Percentiles rank a stretch among this genome's conserved stretches.
Conservation (phyloP, 192 early-diverging fungal genomes). For the Backusella parvicylindrica region DNA sequence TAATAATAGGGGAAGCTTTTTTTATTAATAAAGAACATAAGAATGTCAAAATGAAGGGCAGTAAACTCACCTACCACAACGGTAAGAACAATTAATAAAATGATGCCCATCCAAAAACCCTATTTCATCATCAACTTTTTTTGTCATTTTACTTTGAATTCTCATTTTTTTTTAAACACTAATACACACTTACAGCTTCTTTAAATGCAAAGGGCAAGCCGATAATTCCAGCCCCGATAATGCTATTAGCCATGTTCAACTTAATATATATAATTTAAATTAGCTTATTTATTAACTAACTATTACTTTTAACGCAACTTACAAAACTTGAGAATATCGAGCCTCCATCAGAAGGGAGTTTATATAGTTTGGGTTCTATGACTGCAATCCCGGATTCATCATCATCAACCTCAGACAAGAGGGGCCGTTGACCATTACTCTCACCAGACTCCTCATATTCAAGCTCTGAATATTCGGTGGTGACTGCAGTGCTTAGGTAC, state of each 20-base stretch:
- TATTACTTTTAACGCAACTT: slow-evolving; percentile 11
- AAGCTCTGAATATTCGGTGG: slow-evolving; percentile 25
- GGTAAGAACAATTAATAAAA: slow-evolving; percentile 55
- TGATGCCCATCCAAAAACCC: slow-evolving; percentile 47
- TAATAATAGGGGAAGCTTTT: background rate
- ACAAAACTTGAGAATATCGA: slow-evolving; percentile 52
- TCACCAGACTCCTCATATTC: slow-evolving; percentile 30
- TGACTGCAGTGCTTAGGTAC: background rate
- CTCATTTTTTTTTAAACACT: background rate
- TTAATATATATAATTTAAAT: background rate
- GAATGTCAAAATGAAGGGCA: background rate
- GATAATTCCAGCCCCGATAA: slow-evolving; percentile 86
- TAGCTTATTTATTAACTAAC: background rate
- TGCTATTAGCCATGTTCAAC: slow-evolving; percentile 90
- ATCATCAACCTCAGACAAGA: slow-evolving; percentile 11
- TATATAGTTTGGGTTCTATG: slow-evolving; percentile 2
- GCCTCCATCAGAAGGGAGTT: slow-evolving; percentile 50
- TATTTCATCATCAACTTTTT: background rate
- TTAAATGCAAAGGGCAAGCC: slow-evolving; percentile 85
- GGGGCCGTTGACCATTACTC: background rate
- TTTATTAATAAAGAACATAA: background rate
- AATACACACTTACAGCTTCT: slow-evolving; percentile 56
- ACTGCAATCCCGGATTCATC: slow-evolving; percentile 13
- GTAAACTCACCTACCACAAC: slow-evolving; percentile 57
- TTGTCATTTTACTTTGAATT: background rate